These are phyloP conservation scores for Ophioceras dolichostomum DNA, from an alignment of 2,329 filamentous ascomycete species.

Conservation along the genomic window DNA sequence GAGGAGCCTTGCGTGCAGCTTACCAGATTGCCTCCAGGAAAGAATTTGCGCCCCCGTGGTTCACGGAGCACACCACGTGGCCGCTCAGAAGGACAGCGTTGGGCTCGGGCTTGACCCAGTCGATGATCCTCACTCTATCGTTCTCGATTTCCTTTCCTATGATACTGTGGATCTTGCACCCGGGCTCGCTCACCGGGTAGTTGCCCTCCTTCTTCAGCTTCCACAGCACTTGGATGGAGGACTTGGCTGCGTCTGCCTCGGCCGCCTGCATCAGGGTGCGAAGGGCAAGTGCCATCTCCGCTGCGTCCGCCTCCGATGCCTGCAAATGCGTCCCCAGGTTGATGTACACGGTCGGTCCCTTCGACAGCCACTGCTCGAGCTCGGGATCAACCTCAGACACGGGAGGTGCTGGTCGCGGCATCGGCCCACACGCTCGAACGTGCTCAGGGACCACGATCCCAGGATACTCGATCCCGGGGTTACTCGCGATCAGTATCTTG, in stretches of 20 bases:
- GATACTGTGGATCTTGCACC: constrained; percentile 6
- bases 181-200: constrained; percentile 1
- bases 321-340: constrained; percentile 30
- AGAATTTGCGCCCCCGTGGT: constrained; percentile 28
- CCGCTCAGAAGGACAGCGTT: constrained; percentile 15
- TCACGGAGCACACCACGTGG: constrained; percentile 21
- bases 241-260: constrained; percentile 13
- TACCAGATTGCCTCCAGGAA: constrained; percentile 15
- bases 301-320: constrained; percentile 17
- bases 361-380: constrained; percentile 22
- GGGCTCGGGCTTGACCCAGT: constrained; percentile 22
- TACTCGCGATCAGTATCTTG: not conserved
- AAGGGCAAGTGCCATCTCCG: constrained; percentile 20
- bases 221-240: constrained; percentile 22
- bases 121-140: constrained; percentile 17
- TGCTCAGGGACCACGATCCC: not conserved
- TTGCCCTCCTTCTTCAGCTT: constrained; percentile 14
- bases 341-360: constrained; percentile 29
- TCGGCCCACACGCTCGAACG: constrained; percentile 28
- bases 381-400: constrained; percentile 1
- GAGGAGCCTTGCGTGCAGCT: constrained; percentile 2
- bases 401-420: constrained; percentile 19
- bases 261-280: constrained; percentile 16
- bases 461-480: not conserved
- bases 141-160: constrained; percentile 10